Evolutionary conservation across 176 grass and related monocot genomes (phyloP).

Genomic region (Typha latifolia): DNA sequence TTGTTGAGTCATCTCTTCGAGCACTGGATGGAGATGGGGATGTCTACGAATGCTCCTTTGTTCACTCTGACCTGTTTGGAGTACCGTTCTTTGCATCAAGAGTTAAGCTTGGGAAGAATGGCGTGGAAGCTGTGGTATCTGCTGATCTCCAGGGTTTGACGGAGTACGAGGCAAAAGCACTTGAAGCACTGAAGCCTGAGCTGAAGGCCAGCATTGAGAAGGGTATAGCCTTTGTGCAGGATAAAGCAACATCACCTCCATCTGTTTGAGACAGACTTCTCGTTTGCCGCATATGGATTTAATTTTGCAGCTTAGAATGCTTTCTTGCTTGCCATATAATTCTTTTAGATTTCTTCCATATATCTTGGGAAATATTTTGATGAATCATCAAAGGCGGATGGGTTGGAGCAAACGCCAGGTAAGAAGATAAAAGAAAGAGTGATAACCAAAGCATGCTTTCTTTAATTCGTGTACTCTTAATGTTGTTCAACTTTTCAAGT

Average conservation of each 20-base stretch:
- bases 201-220: conserved; percentile 46
- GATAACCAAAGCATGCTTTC: no score
- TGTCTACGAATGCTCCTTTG: conserved; percentile 45
- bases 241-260: conserved; percentile 6
- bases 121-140: conserved; percentile 26
- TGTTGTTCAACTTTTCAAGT: no score
- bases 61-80: conserved; percentile 33
- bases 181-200: conserved; percentile 36
- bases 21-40: conserved; percentile 28
- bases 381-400: not conserved
- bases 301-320: not conserved
- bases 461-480: no score
- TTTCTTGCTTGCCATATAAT: not conserved
- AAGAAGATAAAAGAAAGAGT: no score
- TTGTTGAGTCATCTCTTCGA: conserved; percentile 34
- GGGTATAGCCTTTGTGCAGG: conserved; percentile 32
- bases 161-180: conserved; percentile 27
- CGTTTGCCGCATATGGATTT: not conserved
- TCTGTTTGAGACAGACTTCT: not conserved
- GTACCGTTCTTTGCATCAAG: conserved; percentile 51
- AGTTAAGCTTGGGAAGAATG: conserved; percentile 34
- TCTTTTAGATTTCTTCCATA: not conserved
- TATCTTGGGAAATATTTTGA: not conserved
- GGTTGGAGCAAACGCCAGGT: no score
- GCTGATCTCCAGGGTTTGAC: conserved; percentile 29